Conservation (phyloP, 2,329 filamentous ascomycete species). For the Scedosporium minutisporum region DNA sequence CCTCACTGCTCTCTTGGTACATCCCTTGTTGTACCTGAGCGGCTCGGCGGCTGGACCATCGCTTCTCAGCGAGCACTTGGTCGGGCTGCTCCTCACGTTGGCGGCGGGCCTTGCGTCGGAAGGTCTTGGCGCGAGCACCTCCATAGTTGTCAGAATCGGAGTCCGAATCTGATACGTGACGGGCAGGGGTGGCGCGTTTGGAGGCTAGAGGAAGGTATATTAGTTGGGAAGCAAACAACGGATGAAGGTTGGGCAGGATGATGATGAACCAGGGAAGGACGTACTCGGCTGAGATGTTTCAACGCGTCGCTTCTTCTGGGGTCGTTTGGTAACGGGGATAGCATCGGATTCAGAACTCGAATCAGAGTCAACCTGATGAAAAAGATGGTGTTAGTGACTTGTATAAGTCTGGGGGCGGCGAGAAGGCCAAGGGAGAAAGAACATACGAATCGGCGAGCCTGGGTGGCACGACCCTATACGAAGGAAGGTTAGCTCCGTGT, state of each 20-base stretch:
- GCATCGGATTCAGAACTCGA: constrained; percentile 51
- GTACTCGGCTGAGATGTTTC: constrained; percentile 56
- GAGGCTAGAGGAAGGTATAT: constrained; percentile 34
- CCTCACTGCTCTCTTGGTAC: constrained; percentile 59
- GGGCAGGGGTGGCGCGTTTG: constrained; percentile 47
- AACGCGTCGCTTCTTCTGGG: constrained; percentile 59
- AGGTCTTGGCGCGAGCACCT: constrained; percentile 58
- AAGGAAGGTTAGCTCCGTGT: constrained; percentile 7
- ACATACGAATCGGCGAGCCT: constrained; percentile 49
- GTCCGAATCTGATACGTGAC: constrained; percentile 51
- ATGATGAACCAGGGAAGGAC: constrained; percentile 15
- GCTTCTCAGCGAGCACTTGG: constrained; percentile 66
- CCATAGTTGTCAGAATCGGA: constrained; percentile 73
- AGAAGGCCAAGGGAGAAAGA: constrained; percentile 4
- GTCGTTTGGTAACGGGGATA: constrained; percentile 44
- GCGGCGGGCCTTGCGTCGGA: constrained; percentile 68
- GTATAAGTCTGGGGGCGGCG: not conserved
- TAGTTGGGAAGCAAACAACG: constrained; percentile 12
- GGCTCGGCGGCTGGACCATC: constrained; percentile 82
- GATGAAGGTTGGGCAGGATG: not conserved
- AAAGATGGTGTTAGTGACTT: not conserved
- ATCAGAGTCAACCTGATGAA: constrained; percentile 37
- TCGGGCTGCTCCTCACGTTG: constrained; percentile 59
- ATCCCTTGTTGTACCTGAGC: constrained; percentile 57
- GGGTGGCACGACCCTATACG: constrained; percentile 43